Evolutionary conservation across 1,284 basidiomycete species (phyloP), one percentile per base, ranked within the genome.

Genomic region (Ceratobasidium sp.): DNA sequence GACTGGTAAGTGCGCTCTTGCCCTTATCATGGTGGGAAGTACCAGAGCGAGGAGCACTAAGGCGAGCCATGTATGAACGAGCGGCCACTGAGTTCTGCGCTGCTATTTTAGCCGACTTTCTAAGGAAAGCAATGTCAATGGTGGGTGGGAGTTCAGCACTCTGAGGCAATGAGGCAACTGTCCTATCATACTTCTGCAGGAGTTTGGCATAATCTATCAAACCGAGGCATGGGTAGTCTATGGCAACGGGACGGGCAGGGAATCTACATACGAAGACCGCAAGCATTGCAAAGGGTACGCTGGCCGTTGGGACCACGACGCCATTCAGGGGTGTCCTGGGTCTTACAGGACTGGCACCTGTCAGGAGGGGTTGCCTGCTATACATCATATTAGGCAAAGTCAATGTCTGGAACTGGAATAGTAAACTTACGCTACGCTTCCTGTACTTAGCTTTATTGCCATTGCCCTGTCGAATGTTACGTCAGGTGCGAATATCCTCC

Each of bases 271-370:
- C 71, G 71, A 36, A 72, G 68, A n/a, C 71, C 71, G 49, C 71
- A 72, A 9, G 71, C 70, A 50, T 72, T 72, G 52, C 71, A 72
- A 27, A 72, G 69, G 29, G 71, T 72, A 29, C 70, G 39, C 27
- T 69, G 71, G 27, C 71, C 71, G 53, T 72, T 60, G 21, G 71
- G 71, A 46, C 71, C 71, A 44, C 71, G 58, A 53, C 71, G 56
- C 71, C 71, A 72, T 57, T 72, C 71, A 27, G 71, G 71, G n/a
- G 71, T 71, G 42, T 72, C 71, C n/a, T 50, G 42, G 36, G 49
- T 71, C 21, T 56, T 41, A 49, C 71, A 72, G 21, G 70, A 70
- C 47, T 67, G 56, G 49, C 71, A 72, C 23, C 62, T 33, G 21
- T 70, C 70, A 25, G 70, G 70, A n/a, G 69, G 52, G 25, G 68